Conservation (phyloP, 208 protist species). For the Porcisia hertigi region DNA sequence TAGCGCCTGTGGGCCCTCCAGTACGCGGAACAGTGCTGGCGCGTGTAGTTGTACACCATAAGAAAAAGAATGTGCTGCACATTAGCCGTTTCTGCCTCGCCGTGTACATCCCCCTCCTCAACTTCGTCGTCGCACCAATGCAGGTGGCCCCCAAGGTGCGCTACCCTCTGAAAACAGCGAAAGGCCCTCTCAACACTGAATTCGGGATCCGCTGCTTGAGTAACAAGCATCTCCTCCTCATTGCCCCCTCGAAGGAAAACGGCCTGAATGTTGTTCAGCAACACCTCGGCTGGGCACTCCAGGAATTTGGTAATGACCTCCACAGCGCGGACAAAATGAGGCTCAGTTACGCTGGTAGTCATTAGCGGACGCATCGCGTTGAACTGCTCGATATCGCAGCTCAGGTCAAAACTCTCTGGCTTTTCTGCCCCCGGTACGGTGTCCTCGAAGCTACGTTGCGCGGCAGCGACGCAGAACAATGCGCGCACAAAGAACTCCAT, state of each 20-base stretch:
- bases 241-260: not conserved
- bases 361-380: not conserved
- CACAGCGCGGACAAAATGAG: constrained; percentile 7
- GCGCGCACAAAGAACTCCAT: constrained; percentile 22
- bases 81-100: constrained; percentile 1
- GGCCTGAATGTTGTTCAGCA: not conserved
- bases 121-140: not conserved
- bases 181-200: constrained; percentile 26
- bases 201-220: not conserved
- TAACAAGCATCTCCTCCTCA: not conserved
- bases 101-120: not conserved
- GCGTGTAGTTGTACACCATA: constrained; percentile 31
- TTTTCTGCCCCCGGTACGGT: not conserved
- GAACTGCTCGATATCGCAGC: not conserved
- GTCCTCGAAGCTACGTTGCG: constrained; percentile 27
- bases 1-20: constrained; percentile 18
- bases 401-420: not conserved
- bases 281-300: constrained; percentile 3
- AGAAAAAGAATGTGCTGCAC: constrained; percentile 30
- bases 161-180: constrained; percentile 2
- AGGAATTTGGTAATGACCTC: not conserved
- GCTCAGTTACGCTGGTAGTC: not conserved
- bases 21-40: constrained; percentile 18
- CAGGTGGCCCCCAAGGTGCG: not conserved
- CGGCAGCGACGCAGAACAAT: constrained; percentile 25